Evolutionary conservation across 1,284 basidiomycete genomes (phyloP).

Genomic region (Exobasidium cylindrosporum): DNA sequence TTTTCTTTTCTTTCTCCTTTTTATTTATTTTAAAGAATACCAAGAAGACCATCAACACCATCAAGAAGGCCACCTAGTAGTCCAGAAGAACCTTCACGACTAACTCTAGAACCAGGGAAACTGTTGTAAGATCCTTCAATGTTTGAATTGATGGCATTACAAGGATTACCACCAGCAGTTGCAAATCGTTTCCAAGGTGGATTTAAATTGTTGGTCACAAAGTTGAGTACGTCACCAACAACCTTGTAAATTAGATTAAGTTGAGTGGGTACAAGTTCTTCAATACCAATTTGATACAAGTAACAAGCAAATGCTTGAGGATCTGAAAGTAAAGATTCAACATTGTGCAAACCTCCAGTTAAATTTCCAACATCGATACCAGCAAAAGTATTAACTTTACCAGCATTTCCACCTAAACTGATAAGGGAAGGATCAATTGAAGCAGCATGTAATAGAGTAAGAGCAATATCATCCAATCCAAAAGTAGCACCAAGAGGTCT

Average conservation of each 20-base stretch:
- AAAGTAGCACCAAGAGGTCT: slow-evolving; percentile 32
- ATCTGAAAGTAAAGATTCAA: slow-evolving; percentile 20
- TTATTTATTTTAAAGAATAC: no score
- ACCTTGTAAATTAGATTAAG: slow-evolving; percentile 32
- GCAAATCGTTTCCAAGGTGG: slow-evolving; percentile 24
- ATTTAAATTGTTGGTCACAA: slow-evolving; percentile 25
- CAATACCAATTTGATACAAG: slow-evolving; percentile 34
- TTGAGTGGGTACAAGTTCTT: slow-evolving; percentile 30
- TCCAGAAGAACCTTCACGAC: slow-evolving; percentile 18
- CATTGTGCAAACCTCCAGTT: slow-evolving; percentile 29
- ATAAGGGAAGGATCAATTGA: slow-evolving; percentile 28
- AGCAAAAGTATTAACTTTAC: slow-evolving; percentile 38
- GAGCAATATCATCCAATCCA: slow-evolving; percentile 35
- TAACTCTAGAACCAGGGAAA: slow-evolving; percentile 31
- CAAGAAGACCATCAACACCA: not conserved
- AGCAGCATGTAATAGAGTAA: slow-evolving; percentile 30
- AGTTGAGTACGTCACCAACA: slow-evolving; percentile 26
- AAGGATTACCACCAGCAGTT: slow-evolving; percentile 29
- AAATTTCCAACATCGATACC: slow-evolving; percentile 34
- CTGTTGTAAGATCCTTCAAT: slow-evolving; percentile 21
- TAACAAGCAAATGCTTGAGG: slow-evolving; percentile 29
- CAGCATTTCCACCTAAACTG: slow-evolving; percentile 35
- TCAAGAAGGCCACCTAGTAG: slow-evolving; percentile 16
- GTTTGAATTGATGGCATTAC: slow-evolving; percentile 21
- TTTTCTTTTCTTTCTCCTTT: no score